Conservation (phyloP, 768 basidiomycete species). For the Cantharellus anzutake region DNA sequence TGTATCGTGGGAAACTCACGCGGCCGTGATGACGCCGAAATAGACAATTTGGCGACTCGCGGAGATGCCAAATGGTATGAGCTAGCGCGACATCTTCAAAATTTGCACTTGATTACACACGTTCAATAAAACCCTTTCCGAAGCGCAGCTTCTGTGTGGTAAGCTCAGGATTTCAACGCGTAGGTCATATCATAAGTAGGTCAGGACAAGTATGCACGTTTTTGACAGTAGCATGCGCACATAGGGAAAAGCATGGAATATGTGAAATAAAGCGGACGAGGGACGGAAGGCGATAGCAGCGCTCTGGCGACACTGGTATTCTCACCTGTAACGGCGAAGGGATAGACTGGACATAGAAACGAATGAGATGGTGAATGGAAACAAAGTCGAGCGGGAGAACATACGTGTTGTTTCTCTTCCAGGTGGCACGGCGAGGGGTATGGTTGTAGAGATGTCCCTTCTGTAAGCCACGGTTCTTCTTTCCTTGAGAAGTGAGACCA, state of each 20-base stretch:
- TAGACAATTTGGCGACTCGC: too few species aligned
- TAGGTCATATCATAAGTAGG: too few species aligned
- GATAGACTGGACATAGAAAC: conserved; percentile 11
- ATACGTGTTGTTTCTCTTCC: conserved; percentile 92
- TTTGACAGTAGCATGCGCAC: not conserved
- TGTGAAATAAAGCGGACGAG: not conserved
- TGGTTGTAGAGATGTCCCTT: conserved; percentile 94
- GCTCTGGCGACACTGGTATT: conserved; percentile 5
- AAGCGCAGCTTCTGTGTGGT: too few species aligned
- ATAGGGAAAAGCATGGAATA: not conserved
- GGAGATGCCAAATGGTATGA: too few species aligned
- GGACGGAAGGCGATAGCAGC: not conserved
- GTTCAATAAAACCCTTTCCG: too few species aligned
- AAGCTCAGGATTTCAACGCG: too few species aligned
- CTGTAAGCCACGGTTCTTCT: conserved; percentile 94
- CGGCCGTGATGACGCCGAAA: too few species aligned
- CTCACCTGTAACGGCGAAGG: conserved; percentile 14
- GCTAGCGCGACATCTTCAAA: too few species aligned
- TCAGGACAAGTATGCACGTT: too few species aligned
- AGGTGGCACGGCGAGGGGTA: conserved; percentile 73
- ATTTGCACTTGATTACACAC: too few species aligned
- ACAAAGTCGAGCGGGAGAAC: not conserved
- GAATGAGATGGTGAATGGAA: not conserved
- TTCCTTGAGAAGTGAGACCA: conserved; percentile 91
- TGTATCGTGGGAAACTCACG: too few species aligned